A percentile compares a stretch with the other conserved stretches of the same genome.
These are phyloP conservation scores for Parasitella parasitica DNA, from an alignment of 371 early-diverging fungal genomes.

Conservation along the genomic window DNA sequence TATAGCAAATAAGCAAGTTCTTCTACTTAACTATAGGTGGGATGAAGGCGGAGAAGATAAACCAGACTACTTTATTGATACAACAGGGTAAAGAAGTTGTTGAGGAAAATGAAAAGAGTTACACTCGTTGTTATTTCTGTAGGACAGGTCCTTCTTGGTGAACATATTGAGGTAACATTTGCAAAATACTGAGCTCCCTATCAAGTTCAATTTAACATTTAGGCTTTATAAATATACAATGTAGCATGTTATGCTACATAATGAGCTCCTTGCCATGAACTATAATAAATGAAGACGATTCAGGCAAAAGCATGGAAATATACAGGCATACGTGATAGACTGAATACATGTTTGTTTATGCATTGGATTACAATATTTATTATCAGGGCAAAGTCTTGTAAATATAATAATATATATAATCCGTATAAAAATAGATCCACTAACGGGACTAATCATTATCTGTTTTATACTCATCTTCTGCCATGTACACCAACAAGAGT, in stretches of 20 bases:
- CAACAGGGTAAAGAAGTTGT: background rate
- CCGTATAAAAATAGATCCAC: background rate
- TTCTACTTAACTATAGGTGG: background rate
- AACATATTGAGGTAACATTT: background rate
- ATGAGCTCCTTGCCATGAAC: no score
- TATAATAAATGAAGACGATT: no score
- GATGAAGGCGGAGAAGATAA: background rate
- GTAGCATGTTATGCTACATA: no score
- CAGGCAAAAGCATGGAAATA: no score
- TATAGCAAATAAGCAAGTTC: background rate
- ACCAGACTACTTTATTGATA: background rate
- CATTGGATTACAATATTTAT: background rate
- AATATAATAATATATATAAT: background rate
- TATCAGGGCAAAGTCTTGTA: background rate
- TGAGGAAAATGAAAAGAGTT: background rate
- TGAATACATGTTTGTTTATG: conserved; percentile 1
- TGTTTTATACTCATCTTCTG: background rate
- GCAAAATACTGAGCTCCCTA: background rate
- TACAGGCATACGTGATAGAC: background rate
- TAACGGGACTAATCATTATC: background rate
- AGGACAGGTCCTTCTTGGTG: background rate
- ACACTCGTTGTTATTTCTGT: background rate
- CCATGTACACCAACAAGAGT: background rate
- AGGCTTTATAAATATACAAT: background rate
- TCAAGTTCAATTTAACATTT: conserved; percentile 12